Evolutionary conservation across 768 basidiomycete genomes (phyloP).

Genomic region (Russula sp.): DNA sequence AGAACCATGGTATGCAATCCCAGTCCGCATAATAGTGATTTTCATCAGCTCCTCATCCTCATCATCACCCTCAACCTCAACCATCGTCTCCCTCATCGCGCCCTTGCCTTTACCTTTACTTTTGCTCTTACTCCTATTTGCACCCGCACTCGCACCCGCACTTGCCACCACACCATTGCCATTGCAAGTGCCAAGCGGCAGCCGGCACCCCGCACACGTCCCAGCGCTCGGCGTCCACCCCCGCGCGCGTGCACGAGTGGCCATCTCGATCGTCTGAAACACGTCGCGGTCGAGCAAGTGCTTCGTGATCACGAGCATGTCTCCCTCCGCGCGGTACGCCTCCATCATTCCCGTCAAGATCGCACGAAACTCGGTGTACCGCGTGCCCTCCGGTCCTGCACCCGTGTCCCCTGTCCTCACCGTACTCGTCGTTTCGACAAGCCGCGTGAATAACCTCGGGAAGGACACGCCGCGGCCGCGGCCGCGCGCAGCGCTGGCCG

Average conservation of each 20-base stretch:
- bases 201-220: slow-evolving; percentile 47
- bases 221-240: slow-evolving; percentile 56
- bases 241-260: slow-evolving; percentile 45
- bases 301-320: slow-evolving; percentile 80
- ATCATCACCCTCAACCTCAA: slow-evolving; percentile 11
- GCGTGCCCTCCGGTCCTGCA: slow-evolving; percentile 37
- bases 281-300: slow-evolving; percentile 76
- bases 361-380: slow-evolving; percentile 85
- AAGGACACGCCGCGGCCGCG: slow-evolving; percentile 64
- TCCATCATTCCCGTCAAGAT: slow-evolving; percentile 95
- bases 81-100: slow-evolving; percentile 2
- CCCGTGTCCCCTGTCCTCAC: slow-evolving; percentile 30
- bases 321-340: slow-evolving; percentile 87
- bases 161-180: not conserved
- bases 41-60: slow-evolving; percentile 9
- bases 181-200: slow-evolving; percentile 24
- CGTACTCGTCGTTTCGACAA: slow-evolving; percentile 63
- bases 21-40: slow-evolving; percentile 51
- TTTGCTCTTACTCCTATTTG: not conserved
- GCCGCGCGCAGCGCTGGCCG: slow-evolving; percentile 57
- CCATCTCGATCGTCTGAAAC: slow-evolving; percentile 60
- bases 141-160: not conserved
- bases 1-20: slow-evolving; percentile 48
- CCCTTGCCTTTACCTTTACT: slow-evolving; percentile 17
- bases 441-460: slow-evolving; percentile 84